phyloP scores from a whole-genome alignment of 768 basidiomycete species.

The Suillus subalutaceus region DNA sequence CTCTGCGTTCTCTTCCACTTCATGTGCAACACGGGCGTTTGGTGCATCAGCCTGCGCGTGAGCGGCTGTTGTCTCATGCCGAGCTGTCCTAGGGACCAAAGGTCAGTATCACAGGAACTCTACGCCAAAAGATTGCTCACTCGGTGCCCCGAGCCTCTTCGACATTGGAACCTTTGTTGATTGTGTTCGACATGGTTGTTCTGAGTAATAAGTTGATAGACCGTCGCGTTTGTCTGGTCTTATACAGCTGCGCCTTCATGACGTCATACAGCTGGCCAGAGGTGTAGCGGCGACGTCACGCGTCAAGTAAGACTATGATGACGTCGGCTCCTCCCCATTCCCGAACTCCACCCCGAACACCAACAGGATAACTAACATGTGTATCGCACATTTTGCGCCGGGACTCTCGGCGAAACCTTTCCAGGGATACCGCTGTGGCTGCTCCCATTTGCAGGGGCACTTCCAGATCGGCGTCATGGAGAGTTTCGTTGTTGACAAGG shows the following conservation, averaged over 20 bases:
- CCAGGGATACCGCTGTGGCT: slow-evolving; percentile 14
- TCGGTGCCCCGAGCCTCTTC: slow-evolving; percentile 36
- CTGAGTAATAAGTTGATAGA: background rate
- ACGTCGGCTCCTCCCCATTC: background rate
- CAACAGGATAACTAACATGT: background rate
- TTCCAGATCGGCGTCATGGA: slow-evolving; percentile 28
- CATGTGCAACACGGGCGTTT: slow-evolving; percentile 39
- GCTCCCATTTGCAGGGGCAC: slow-evolving; percentile 28
- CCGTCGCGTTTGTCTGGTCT: background rate
- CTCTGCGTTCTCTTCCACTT: slow-evolving; percentile 52
- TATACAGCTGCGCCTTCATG: background rate
- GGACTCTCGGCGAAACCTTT: slow-evolving; percentile 9
- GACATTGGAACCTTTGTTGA: slow-evolving; percentile 31
- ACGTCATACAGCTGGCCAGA: background rate
- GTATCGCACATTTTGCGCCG: slow-evolving; percentile 9
- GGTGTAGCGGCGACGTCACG: background rate
- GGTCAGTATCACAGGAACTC: background rate
- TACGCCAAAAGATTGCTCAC: slow-evolving; percentile 25
- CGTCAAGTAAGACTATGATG: background rate
- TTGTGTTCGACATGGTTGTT: slow-evolving; percentile 15
- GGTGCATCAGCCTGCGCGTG: slow-evolving; percentile 53
- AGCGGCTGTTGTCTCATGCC: slow-evolving; percentile 58
- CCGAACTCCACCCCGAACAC: no score
- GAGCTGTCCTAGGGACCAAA: slow-evolving; percentile 29
- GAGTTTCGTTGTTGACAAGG: slow-evolving; percentile 27